A percentile compares a stretch with the other conserved stretches of the same genome.
Conservation (phyloP, 2,329 filamentous ascomycete genomes). For the Colletotrichum sidae region DNA sequence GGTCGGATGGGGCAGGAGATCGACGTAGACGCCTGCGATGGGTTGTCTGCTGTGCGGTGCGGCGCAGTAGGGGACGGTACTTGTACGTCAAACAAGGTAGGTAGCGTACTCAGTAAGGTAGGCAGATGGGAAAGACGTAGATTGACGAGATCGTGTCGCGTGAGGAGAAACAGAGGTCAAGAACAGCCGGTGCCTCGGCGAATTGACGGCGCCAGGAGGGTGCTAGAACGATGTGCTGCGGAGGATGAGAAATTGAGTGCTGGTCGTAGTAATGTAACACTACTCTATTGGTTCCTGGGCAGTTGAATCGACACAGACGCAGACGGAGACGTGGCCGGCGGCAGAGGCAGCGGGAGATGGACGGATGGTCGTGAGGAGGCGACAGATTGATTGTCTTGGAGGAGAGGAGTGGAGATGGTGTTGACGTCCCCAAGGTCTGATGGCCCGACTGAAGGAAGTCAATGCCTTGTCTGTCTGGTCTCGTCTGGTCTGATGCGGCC, state of each 20-base stretch:
- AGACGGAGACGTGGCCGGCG: constrained; percentile 6
- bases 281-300: constrained; percentile 6
- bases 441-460: too few species aligned
- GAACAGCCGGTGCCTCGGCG: constrained; percentile 32
- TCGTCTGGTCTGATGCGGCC: too few species aligned
- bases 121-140: not conserved
- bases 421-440: too few species aligned
- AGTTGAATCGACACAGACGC: constrained; percentile 9
- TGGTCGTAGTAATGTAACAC: constrained; percentile 10
- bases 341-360: not conserved
- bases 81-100: constrained; percentile 2
- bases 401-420: too few species aligned
- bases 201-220: constrained; percentile 36
- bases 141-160: constrained; percentile 20
- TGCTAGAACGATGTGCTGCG: constrained; percentile 31
- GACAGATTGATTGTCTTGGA: too few species aligned
- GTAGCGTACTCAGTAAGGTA: not conserved
- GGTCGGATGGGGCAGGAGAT: constrained; percentile 23
- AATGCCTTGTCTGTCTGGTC: too few species aligned
- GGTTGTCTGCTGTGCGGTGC: not conserved
- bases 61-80: not conserved
- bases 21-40: constrained; percentile 1
- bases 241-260: constrained; percentile 20
- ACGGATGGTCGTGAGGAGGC: not conserved
- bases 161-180: constrained; percentile 21